Conservation (phyloP, 495 filamentous ascomycete genomes). For the Evansstolkia leycettana region DNA sequence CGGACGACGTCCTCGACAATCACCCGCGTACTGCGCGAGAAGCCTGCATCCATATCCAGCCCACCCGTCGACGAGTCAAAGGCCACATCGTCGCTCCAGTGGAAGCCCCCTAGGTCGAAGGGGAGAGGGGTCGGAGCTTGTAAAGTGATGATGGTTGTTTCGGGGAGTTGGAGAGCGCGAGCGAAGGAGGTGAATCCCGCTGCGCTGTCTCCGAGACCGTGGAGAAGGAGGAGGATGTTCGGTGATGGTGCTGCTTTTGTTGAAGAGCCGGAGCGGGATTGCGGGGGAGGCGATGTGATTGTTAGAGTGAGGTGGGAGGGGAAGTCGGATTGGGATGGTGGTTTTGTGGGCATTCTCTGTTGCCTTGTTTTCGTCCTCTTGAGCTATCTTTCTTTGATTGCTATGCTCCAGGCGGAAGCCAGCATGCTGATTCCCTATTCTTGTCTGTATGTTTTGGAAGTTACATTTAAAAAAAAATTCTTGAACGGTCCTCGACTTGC, state of each 20-base stretch:
- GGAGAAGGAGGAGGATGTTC: slow-evolving; percentile 76
- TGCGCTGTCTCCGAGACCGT: slow-evolving; percentile 77
- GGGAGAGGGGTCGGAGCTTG: slow-evolving; percentile 65
- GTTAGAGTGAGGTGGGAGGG: slow-evolving; percentile 31
- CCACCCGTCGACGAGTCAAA: slow-evolving; percentile 49
- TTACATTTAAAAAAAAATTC: too few relatives aligned
- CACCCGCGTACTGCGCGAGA: slow-evolving; percentile 38
- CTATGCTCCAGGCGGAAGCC: too few relatives aligned
- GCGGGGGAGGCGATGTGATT: slow-evolving; percentile 26
- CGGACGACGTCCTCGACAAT: slow-evolving; percentile 47
- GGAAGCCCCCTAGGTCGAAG: slow-evolving; percentile 62
- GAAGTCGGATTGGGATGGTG: slow-evolving; percentile 37
- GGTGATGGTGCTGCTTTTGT: too few relatives aligned
- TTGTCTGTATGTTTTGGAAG: too few relatives aligned
- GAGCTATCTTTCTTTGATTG: too few relatives aligned
- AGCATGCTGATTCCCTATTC: too few relatives aligned
- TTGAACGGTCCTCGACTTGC: too few relatives aligned
- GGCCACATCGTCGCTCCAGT: slow-evolving; percentile 86
- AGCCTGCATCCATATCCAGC: slow-evolving; percentile 72
- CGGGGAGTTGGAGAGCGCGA: slow-evolving; percentile 61
- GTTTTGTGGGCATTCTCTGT: slow-evolving; percentile 23
- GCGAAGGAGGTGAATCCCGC: slow-evolving; percentile 59
- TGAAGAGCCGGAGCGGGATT: slow-evolving; percentile 10
- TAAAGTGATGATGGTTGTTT: slow-evolving; percentile 65
- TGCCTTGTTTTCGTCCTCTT: not conserved